These are phyloP conservation scores for Marasmius sp. DNA, from an alignment of 1,284 basidiomycete species.

Conservation along the genomic window DNA sequence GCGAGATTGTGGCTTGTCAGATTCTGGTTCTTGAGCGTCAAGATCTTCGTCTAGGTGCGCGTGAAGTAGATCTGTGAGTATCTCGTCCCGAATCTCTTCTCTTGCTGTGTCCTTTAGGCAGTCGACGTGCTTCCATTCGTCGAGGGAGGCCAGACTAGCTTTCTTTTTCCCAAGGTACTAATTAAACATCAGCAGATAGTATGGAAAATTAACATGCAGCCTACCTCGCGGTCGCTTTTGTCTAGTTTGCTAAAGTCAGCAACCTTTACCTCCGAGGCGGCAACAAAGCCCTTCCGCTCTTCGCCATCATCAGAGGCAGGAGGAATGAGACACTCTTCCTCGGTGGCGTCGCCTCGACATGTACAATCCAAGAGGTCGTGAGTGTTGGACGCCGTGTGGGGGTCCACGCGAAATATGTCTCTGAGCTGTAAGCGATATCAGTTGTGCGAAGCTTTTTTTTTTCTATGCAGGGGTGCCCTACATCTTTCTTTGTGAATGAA, in stretches of 20 bases:
- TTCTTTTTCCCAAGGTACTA: constrained; percentile 76
- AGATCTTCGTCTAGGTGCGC: constrained; percentile 21
- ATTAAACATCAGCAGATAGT: not conserved
- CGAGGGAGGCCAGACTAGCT: constrained; percentile 77
- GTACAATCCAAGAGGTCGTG: constrained; percentile 84
- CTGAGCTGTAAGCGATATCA: constrained; percentile 53
- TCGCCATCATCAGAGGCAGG: constrained; percentile 24
- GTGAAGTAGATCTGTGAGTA: constrained; percentile 56
- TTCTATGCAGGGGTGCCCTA: constrained; percentile 32
- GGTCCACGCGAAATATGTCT: constrained; percentile 89
- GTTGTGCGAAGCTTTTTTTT: not conserved
- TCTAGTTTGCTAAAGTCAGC: constrained; percentile 32
- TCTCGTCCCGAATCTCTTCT: constrained; percentile 58
- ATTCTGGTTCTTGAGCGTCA: constrained; percentile 15
- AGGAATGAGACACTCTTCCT: not conserved
- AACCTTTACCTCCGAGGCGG: constrained; percentile 68
- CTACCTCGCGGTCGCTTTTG: constrained; percentile 56
- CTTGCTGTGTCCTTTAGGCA: constrained; percentile 50
- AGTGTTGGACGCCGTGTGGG: constrained; percentile 84
- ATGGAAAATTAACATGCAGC: constrained; percentile 18
- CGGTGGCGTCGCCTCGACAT: constrained; percentile 45
- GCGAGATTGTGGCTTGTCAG: constrained; percentile 22
- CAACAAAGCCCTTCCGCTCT: constrained; percentile 58
- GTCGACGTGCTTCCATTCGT: constrained; percentile 88
- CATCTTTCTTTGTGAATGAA: constrained; percentile 89